phyloP scores from a whole-genome alignment of 495 filamentous ascomycete species.

The Aspergillus funiculosus region DNA sequence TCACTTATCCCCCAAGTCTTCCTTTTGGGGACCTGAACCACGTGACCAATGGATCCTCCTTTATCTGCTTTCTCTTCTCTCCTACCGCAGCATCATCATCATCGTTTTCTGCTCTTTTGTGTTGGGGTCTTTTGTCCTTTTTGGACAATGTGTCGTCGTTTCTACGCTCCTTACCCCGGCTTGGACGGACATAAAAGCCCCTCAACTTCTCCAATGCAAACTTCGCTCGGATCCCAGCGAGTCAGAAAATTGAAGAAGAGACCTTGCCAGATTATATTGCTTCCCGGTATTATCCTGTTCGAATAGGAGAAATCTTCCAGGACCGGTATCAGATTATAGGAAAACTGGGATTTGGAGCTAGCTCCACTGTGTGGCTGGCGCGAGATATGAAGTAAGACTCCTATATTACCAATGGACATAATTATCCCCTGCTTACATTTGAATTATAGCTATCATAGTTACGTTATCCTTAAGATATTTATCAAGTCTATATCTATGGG shows the following conservation, averaged over 20 bases:
- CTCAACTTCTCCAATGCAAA: conserved; percentile 14
- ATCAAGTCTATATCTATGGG: conserved; percentile 24
- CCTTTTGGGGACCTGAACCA: no score
- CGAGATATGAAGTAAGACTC: neutral
- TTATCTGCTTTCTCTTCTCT: no score
- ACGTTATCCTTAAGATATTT: conserved; percentile 27
- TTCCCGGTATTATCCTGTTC: neutral
- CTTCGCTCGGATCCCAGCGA: neutral
- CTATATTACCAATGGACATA: neutral
- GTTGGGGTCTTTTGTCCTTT: neutral
- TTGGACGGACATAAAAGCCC: conserved; percentile 12
- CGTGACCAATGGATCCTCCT: no score
- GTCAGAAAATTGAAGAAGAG: neutral
- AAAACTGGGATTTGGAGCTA: neutral
- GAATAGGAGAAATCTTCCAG: neutral
- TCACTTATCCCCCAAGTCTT: no score
- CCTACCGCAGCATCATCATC: no score
- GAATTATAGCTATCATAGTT: neutral
- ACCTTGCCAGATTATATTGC: neutral
- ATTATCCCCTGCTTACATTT: neutral
- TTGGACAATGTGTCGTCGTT: conserved; percentile 15
- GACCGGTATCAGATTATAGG: neutral
- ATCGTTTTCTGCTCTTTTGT: neutral
- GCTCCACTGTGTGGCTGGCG: neutral
- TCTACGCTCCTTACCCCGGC: conserved; percentile 10